Base-by-base conservation (phyloP, 768 basidiomycete species). In the Mycena haematopus region DNA sequence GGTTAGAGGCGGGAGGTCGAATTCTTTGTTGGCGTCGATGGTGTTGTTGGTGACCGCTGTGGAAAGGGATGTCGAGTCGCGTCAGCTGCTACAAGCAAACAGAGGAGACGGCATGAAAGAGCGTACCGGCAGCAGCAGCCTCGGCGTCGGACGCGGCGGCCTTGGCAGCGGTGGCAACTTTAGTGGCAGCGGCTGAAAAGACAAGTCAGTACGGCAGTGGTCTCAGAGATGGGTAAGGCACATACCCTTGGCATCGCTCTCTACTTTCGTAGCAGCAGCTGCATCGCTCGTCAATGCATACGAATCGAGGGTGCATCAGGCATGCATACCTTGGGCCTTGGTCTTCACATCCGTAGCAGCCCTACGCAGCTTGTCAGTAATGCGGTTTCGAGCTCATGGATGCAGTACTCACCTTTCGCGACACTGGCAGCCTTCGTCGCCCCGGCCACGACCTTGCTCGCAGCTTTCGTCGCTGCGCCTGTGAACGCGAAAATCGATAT, bases 1-100 rank as follows among this genome's bases (percentile, higher is more conserved):
- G 5, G 21, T 46, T 19, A 68, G 7, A n/a, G 66, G 66, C 36
- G 36, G 11, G 36, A 36, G 36, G 36, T 36, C 14, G 36, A 36
- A 36, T 10, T 10, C 14, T 10, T 36, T 10, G 36, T 14, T 36
- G 40, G 51, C 29, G 52, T 62, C 50, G 53, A 63, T n/a, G 35
- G 47, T 58, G 33, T 67, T 67, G 47, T 52, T 54, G 4, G 31
- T 17, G 6, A 29, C 21, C 13, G 40, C 47, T 49, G 46, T 2
- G 14, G n/a, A 15, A 24, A 31, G 4, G 29, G 29, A 9, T 5
- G 29, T 31, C 29, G n/a, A 29, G 42, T 6, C 6, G 24, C 42
- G 3, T 42, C 21, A 38, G 38, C 14, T 13, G 38, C 6, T 15
- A 42, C 1, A 17, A n/a, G 40, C 6, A 1, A 9, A 9, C 29